Evolutionary conservation across 495 filamentous ascomycete species (phyloP), one percentile per base, ranked within the genome.

Genomic region (Cudoniella acicularis): DNA sequence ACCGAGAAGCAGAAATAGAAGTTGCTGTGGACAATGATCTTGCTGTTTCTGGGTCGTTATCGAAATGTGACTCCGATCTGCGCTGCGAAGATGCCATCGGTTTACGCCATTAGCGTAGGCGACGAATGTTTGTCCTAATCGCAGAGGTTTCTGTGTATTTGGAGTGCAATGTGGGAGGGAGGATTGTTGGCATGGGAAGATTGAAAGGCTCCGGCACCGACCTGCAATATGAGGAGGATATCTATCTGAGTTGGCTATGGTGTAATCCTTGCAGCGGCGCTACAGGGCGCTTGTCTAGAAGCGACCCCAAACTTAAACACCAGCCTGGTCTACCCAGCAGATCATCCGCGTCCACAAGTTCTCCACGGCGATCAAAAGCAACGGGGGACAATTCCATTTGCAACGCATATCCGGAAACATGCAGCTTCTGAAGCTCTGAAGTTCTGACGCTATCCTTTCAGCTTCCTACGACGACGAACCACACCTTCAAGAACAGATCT

Each of bases 11-110:
- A 46, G 52, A 56, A 30, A 54, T 42, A 42, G 51, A 54, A 54
- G 51, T 54, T 18, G 51, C n/a, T 21, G 51, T 54, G 10, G 30
- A 54, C 26, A 25, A 24, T 23, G 48, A 50, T 50, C 48, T 50
- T 50, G 48, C 48, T 26, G 48, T 50, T 50, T 50, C 48, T 50
- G 48, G 20, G 48, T 50, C 48, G 48, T 50, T 50, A 50, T 50
- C 48, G 48, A 50, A 26, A 50, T 9, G 43, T 46, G 43, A 46
- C 43, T 50, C 51, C 51, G 51, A 40, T 54, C 25, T 41, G 16
- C 48, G 48, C 48, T 50, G 48, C 48, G 48, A 50, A 50, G 20
- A 23, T 54, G 51, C 51, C 51, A 54, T 54, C 49, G 49, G 49
- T 51, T 50, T 54, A 54, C 51, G 51, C 51, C 51, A 54, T 54